Base-by-base conservation (phyloP, 345 rosid genomes). In the Syzygium aqueum region DNA sequence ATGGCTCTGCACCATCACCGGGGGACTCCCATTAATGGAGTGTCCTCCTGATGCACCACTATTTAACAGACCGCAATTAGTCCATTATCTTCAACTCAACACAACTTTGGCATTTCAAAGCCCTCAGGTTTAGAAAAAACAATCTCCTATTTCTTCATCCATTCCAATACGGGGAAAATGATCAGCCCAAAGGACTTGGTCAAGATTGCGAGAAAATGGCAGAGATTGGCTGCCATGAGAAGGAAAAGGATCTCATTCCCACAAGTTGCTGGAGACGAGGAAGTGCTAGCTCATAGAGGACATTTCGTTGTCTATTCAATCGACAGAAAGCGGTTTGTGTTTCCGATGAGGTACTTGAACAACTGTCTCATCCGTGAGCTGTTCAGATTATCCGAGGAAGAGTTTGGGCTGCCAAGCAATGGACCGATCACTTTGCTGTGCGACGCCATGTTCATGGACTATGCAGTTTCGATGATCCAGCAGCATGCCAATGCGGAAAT, bases 351-450 rank as follows among this genome's bases (percentile, higher is more conserved):
- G 53, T 88, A 50, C 88, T 89, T 90, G 33, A 86, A 8, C 46
- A 84, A 16, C 2, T 33, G 13, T 16, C 13, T 87, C 65, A n/a
- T 86, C 56, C 57, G 51, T 8, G 77, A 86, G 85, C 90, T 87
- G 13, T 56, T 86, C 43, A 50, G 33, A 19, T 9, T 84, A 43
- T 78, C 90, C 1, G 85, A 90, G 89, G 46, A 90, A 43, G 87
- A 86, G 51, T 51, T 77, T 8, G 88, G 89, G 14, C n/a, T 85
- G 28, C 65, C 87, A 30, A 51, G 61, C 5, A 85, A 83, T 10
- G 89, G 91, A 51, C 92, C 90, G 19, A 92, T 92, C 87, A 91
- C 86, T 6, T 78, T 91, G 53, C 90, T 92, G 27, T 89, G 88
- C 6, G 91, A 93, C 86, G 86, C 88, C 0, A 54, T 21, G 11